Evolutionary conservation across 2,329 filamentous ascomycete species (phyloP), one percentile per base, ranked within the genome.

Genomic region (Rachicladosporium sp.): DNA sequence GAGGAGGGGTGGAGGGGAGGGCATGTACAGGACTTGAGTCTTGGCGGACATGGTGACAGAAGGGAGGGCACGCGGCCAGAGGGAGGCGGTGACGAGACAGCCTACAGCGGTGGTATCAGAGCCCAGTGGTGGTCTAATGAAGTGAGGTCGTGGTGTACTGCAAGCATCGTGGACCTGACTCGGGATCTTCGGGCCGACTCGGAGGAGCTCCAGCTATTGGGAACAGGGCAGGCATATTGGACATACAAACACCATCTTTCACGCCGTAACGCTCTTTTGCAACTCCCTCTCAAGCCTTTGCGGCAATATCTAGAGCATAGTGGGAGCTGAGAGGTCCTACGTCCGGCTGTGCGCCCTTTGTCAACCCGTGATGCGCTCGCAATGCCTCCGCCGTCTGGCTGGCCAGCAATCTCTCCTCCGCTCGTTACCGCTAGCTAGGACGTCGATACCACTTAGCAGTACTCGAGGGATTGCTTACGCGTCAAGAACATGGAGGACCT

Each of bases 381-480:
- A 58, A 53, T 60, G 57, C 46, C 49, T 61, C 37, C 55, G 57
- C 52, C 53, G 58, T 40, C 44, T 57, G 40, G 57, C 58, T 27
- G 47, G 50, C 29, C 46, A 43, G 38, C 45, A 45, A 43, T 11
- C 48, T 47, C 31, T 40, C 42, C 19, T 43, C 40, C 21, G 36
- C 49, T 11, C 47, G 54, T 35, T 43, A 48, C 19, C 39, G 33
- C 46, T 58, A n/a, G n/a, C n/a, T n/a, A n/a, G n/a, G n/a, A n/a
- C n/a, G n/a, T n/a, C n/a, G n/a, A n/a, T n/a, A n/a, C 42, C 47
- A 29, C 51, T 53, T 10, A 47, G 44, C 38, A 48, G 50, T 40
- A 39, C 50, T 31, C 43, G 50, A 33, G 47, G 49, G 30, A 49
- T 57, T 21, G 48, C 45, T 12, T 45, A 41, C 30, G 43, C 39